Evolutionary conservation across 2,329 filamentous ascomycete species (phyloP).

Genomic region (Trichoderma atrobrunneum): DNA sequence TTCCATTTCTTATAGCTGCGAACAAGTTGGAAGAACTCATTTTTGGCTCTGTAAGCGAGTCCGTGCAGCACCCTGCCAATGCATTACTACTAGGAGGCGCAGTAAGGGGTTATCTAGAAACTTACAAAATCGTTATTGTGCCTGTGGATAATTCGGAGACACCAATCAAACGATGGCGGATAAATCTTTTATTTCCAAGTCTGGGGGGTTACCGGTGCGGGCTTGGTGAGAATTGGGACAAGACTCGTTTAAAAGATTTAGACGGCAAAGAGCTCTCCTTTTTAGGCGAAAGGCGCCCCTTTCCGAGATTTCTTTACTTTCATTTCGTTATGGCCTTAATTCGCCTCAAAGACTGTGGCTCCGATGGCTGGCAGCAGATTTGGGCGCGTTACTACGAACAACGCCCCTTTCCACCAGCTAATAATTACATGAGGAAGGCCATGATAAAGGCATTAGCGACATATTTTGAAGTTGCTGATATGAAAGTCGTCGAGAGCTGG

Average conservation of each 20-base stretch:
- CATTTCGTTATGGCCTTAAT: background rate
- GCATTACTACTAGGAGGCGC: background rate
- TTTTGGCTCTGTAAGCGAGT: background rate
- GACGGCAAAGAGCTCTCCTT: background rate
- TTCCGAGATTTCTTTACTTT: background rate
- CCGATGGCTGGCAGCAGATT: background rate
- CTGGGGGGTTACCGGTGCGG: background rate
- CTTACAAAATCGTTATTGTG: background rate
- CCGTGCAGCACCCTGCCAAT: background rate
- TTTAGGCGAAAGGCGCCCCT: background rate
- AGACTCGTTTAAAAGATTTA: background rate
- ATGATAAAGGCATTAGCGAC: background rate
- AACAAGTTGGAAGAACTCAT: background rate
- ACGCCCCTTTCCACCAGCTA: background rate
- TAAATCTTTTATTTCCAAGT: background rate
- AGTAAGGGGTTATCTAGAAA: background rate
- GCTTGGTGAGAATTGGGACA: fast-evolving
- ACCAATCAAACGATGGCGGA: background rate
- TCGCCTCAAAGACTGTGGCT: background rate
- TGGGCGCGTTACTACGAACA: background rate
- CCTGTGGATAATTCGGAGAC: background rate
- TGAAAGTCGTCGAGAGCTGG: background rate
- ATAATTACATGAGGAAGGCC: background rate
- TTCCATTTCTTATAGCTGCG: background rate
- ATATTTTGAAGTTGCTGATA: background rate